These are phyloP conservation scores for Fragaria iinumae DNA, from an alignment of 306 rosid genomes.

Conservation along the genomic window DNA sequence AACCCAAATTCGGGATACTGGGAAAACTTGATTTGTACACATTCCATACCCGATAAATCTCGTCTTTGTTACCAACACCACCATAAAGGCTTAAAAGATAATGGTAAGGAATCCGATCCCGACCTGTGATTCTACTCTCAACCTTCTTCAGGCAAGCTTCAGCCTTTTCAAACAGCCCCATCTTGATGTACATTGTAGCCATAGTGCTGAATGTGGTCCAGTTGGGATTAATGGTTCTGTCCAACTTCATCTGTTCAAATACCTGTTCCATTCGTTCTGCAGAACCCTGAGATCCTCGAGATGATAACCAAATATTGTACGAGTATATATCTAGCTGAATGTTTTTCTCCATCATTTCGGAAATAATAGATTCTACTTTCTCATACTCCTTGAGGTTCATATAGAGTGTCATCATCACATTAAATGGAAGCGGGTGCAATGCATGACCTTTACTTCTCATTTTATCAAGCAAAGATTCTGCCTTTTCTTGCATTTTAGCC, in stretches of 20 bases:
- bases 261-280: constrained; percentile 77
- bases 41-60: constrained; percentile 81
- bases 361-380: constrained; percentile 65
- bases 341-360: constrained; percentile 70
- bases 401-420: constrained; percentile 97
- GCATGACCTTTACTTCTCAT: constrained; percentile 76
- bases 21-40: constrained; percentile 64
- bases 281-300: constrained; percentile 71
- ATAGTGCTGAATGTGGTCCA: constrained; percentile 91
- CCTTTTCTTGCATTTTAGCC: constrained; percentile 56
- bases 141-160: constrained; percentile 71
- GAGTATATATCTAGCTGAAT: constrained; percentile 78
- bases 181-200: constrained; percentile 88
- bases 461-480: constrained; percentile 68
- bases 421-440: constrained; percentile 66
- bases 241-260: constrained; percentile 70
- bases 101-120: constrained; percentile 84
- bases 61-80: constrained; percentile 67
- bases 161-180: constrained; percentile 67
- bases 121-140: constrained; percentile 76
- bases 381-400: constrained; percentile 76
- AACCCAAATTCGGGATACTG: constrained; percentile 81
- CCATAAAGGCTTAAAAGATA: constrained; percentile 87
- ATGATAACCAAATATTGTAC: constrained; percentile 89
- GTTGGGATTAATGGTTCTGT: constrained; percentile 65